Evolutionary conservation across 2,329 filamentous ascomycete genomes (phyloP).

Genomic region (Calonectria pseudoturangicola): DNA sequence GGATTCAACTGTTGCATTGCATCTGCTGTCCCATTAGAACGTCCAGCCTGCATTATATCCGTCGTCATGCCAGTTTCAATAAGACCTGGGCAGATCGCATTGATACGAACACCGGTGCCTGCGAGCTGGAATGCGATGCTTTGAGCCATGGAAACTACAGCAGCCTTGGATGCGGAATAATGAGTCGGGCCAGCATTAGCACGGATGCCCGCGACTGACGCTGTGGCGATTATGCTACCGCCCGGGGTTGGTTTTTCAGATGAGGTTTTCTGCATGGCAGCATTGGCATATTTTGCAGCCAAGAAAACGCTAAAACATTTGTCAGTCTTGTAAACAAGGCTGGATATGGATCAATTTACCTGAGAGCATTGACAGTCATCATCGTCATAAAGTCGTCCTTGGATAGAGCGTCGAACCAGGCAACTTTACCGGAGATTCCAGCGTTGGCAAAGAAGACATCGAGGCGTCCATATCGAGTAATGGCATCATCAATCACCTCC

Average conservation of each 20-base stretch:
- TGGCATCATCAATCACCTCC: not conserved
- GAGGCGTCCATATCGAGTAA: not conserved
- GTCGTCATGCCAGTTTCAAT: constrained; percentile 9
- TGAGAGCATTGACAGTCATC: constrained; percentile 7
- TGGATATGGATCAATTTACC: not conserved
- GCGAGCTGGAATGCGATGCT: constrained; percentile 11
- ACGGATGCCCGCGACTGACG: not conserved
- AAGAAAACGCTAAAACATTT: not conserved
- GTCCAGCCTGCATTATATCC: not conserved
- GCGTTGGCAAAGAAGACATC: constrained; percentile 17
- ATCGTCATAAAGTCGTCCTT: not conserved
- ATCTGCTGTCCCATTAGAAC: not conserved
- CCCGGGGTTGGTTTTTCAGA: not conserved
- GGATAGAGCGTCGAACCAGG: constrained; percentile 1
- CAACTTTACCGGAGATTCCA: constrained; percentile 2
- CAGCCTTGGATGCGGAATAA: constrained; percentile 9
- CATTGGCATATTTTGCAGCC: not conserved
- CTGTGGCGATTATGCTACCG: constrained; percentile 1
- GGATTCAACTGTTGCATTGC: not conserved
- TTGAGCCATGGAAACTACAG: not conserved
- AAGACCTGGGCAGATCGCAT: constrained; percentile 5
- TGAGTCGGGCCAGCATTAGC: constrained; percentile 1
- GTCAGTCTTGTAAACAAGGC: not conserved
- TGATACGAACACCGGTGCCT: constrained; percentile 10
- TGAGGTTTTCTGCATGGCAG: constrained; percentile 1